A percentile compares a stretch with the other conserved stretches of the same genome.
These are phyloP conservation scores for Rhododendron ovatum DNA, from an alignment of 148 eudicot genomes.

Conservation along the genomic window DNA sequence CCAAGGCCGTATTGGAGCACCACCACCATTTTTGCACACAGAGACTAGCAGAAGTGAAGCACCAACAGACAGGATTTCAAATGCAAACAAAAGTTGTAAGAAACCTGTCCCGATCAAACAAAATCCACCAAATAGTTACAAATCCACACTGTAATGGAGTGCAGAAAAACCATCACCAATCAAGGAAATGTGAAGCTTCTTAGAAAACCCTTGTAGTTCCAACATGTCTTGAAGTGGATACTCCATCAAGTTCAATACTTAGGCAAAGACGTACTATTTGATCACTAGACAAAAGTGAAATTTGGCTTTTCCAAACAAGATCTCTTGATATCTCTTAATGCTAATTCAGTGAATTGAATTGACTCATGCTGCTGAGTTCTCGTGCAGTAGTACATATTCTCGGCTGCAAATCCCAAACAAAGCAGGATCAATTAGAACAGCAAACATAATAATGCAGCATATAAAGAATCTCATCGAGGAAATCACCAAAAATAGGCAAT, in stretches of 20 bases:
- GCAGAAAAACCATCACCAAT: not conserved
- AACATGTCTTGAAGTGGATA: not conserved
- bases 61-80: not conserved
- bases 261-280: not conserved
- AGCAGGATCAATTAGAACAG: not conserved
- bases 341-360: not conserved
- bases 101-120: not conserved
- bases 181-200: not conserved
- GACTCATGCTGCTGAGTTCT: conserved; percentile 47
- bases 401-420: conserved; percentile 57
- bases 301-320: not conserved
- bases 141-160: not conserved
- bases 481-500: not conserved
- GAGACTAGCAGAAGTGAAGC: not conserved
- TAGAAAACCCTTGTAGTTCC: not conserved
- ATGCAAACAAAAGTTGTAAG: not conserved
- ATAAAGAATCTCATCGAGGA: not conserved
- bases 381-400: conserved; percentile 86
- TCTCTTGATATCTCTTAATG: not conserved
- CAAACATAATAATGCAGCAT: not conserved
- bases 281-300: not conserved
- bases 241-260: not conserved
- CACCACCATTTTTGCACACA: not conserved
- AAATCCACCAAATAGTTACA: not conserved
- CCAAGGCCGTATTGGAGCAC: not conserved